These are phyloP conservation scores for Amanita rubescens DNA, from an alignment of 768 basidiomycete genomes.

Conservation along the genomic window DNA sequence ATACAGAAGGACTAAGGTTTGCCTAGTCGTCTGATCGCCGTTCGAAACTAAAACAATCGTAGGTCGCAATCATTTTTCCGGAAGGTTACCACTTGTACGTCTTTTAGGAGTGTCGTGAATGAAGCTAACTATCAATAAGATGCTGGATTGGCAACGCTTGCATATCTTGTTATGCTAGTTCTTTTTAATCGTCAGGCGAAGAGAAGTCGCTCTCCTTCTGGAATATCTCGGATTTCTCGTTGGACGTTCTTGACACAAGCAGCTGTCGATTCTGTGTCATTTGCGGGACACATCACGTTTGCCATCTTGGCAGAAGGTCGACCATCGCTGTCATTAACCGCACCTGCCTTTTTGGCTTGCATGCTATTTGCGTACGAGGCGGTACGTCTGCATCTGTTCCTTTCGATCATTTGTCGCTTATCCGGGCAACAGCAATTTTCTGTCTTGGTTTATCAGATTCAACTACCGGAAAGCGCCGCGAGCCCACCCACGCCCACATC, in stretches of 20 bases:
- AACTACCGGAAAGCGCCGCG: conserved; percentile 58
- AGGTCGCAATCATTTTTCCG: conserved; percentile 63
- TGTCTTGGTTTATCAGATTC: conserved; percentile 73
- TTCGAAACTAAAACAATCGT: not conserved
- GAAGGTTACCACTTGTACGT: conserved; percentile 61
- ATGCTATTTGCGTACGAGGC: conserved; percentile 78
- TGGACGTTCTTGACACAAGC: conserved; percentile 81
- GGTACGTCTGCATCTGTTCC: conserved; percentile 35
- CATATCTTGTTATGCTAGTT: conserved; percentile 59
- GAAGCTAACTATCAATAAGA: conserved; percentile 36
- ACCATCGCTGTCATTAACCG: conserved; percentile 72
- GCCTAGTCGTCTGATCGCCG: conserved; percentile 8
- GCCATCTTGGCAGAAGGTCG: conserved; percentile 80
- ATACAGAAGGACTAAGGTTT: conserved; percentile 66
- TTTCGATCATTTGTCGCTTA: not conserved
- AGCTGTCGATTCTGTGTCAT: conserved; percentile 74
- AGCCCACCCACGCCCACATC: conserved; percentile 17
- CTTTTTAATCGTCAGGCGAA: conserved; percentile 72
- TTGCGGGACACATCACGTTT: conserved; percentile 85
- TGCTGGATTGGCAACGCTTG: conserved; percentile 59
- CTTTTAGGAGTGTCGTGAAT: not conserved
- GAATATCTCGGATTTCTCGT: conserved; percentile 69
- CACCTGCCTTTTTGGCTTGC: conserved; percentile 79
- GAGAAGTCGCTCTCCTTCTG: conserved; percentile 68
- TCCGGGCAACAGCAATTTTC: conserved; percentile 63